Evolutionary conservation across 2,329 filamentous ascomycete genomes (phyloP), one percentile per base, ranked within the genome.

Genomic region (Aspergillus sclerotialis): DNA sequence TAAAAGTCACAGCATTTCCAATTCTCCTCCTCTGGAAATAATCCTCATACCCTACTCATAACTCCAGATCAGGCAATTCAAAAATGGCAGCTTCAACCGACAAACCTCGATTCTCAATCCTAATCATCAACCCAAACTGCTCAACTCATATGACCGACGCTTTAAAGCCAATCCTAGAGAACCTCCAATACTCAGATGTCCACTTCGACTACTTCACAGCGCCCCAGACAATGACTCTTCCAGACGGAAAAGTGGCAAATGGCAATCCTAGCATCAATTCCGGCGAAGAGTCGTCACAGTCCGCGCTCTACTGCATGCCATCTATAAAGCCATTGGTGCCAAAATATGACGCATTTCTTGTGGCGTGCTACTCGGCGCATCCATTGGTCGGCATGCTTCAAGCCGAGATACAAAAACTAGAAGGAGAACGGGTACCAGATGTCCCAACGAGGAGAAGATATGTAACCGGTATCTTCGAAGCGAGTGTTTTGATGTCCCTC

Each of bases 331-430:
- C 67, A 2, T 39, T 64, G 10, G 35, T 60, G 11, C 23, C 56
- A 23, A 16, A 57, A 42, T 41, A 85, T 57, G 80, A 92, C 52
- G 87, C 73, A n/a, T 80, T 93, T 42, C 72, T 95, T 1, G 74
- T 95, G 2, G 88, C 88, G 13, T 95, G 90, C 64, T 96, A 86
- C 65, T 92, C 84, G 39, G 78, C 83, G 1, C 88, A 95, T 53
- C 79, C 83, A 0, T 72, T 95, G 0, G 84, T 94, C 0, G 58
- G 68, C 0, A 59, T 71, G 31, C 64, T 94, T 8, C 70, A 69
- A 39, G 44, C 62, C n/a, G 50, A 65, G 10, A 59, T 67, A 29
- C 32, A 32, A n/a, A 45, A 45, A n/a, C 26, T 43, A 1, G 49
- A 57, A 32, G 33, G 44, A 15, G 28, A 37, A 14, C 28, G 37